phyloP scores from a whole-genome alignment of 1,139 yeast species.

The Candida sojae region DNA sequence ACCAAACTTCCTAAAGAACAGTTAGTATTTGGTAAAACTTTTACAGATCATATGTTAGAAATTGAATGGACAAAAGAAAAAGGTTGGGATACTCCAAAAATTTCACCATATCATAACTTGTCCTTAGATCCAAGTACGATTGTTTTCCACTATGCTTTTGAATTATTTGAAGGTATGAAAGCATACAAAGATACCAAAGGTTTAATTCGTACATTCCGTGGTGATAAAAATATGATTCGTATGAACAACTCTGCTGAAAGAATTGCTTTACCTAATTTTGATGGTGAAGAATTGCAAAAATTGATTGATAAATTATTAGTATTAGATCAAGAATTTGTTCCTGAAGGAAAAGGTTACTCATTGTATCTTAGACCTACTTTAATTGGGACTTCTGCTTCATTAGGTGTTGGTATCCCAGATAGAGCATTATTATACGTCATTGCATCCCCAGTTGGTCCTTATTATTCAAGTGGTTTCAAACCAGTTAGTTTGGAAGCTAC shows the following conservation, averaged over 20 bases:
- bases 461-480: constrained; percentile 86
- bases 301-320: constrained; percentile 73
- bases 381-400: constrained; percentile 85
- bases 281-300: constrained; percentile 72
- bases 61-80: constrained; percentile 74
- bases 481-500: constrained; percentile 94
- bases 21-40: constrained; percentile 81
- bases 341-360: constrained; percentile 83
- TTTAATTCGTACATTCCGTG: constrained; percentile 80
- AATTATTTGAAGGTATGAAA: constrained; percentile 94
- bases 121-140: constrained; percentile 81
- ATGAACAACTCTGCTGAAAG: constrained; percentile 86
- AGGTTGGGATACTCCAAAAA: constrained; percentile 89
- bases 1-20: constrained; percentile 70
- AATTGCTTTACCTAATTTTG: constrained; percentile 85
- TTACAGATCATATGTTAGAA: constrained; percentile 89
- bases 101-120: constrained; percentile 80
- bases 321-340: constrained; percentile 75
- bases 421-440: constrained; percentile 81
- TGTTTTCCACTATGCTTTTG: constrained; percentile 94
- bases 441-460: constrained; percentile 95
- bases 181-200: constrained; percentile 77
- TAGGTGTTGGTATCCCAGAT: constrained; percentile 83
- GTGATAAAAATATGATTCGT: constrained; percentile 87
- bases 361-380: constrained; percentile 91